Evolutionary conservation across 2,329 filamentous ascomycete species (phyloP).

Genomic region (Calonectria montana): DNA sequence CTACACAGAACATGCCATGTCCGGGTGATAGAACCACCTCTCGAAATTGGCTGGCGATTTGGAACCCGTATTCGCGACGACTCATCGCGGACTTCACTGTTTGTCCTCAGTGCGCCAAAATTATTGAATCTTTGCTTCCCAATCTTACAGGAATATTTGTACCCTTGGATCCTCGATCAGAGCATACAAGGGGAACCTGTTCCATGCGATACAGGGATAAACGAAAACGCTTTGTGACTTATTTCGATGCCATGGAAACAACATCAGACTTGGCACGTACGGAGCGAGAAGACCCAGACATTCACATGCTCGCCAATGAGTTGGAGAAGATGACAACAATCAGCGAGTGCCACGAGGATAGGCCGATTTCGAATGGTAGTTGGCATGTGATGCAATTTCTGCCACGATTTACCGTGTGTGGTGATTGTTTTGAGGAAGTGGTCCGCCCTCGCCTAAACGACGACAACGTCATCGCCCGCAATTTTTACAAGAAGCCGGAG

Average conservation of each 20-base stretch:
- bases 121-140: constrained; percentile 79
- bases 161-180: constrained; percentile 58
- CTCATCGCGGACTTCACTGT: constrained; percentile 78
- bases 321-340: constrained; percentile 68
- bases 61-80: constrained; percentile 72
- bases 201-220: constrained; percentile 71
- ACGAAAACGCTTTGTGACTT: constrained; percentile 66
- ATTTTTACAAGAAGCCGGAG: constrained; percentile 73
- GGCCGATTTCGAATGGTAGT: constrained; percentile 67
- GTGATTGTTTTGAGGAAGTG: constrained; percentile 85
- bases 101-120: constrained; percentile 79
- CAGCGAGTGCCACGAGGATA: constrained; percentile 74
- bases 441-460: constrained; percentile 75
- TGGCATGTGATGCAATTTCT: constrained; percentile 85
- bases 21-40: constrained; percentile 64
- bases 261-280: constrained; percentile 63
- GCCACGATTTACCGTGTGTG: constrained; percentile 84
- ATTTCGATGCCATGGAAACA: constrained; percentile 71
- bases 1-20: constrained; percentile 67
- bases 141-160: constrained; percentile 76
- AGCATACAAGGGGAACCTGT: constrained; percentile 68
- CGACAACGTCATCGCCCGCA: constrained; percentile 66
- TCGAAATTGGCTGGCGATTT: constrained; percentile 81
- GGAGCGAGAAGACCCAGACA: constrained; percentile 62
- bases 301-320: constrained; percentile 72